phyloP scores from a whole-genome alignment of 495 filamentous ascomycete genomes.

The Amphirosellinia nigrospora region DNA sequence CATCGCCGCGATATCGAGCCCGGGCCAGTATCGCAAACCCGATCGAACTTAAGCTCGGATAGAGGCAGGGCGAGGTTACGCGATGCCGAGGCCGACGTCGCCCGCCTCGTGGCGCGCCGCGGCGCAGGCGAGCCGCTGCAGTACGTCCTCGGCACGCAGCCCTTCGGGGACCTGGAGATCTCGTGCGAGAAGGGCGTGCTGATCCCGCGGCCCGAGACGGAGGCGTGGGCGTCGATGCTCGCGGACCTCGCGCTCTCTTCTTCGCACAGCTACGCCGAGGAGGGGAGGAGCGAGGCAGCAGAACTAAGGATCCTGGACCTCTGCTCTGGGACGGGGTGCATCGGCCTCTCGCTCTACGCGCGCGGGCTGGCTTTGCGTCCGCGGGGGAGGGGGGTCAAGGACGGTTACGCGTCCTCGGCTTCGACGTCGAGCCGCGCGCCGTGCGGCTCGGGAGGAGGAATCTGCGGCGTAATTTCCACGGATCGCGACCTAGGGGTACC shows the following conservation, averaged over 20 bases:
- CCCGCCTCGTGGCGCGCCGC: conserved; percentile 47
- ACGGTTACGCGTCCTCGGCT: conserved; percentile 44
- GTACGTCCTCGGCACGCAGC: conserved; percentile 88
- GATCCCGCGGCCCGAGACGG: conserved; percentile 85
- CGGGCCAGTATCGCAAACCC: too few species aligned
- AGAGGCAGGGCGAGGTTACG: background rate
- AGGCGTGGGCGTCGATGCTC: conserved; percentile 67
- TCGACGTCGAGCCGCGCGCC: conserved; percentile 68
- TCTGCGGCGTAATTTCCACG: conserved; percentile 55
- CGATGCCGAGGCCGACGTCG: background rate
- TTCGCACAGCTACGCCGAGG: background rate
- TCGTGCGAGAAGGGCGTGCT: conserved; percentile 75
- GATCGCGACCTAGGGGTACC: background rate
- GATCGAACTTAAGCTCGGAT: background rate
- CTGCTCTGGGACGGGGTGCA: conserved; percentile 91
- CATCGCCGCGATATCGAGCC: background rate
- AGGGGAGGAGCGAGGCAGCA: background rate
- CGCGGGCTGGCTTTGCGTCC: conserved; percentile 30
- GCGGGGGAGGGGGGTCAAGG: background rate
- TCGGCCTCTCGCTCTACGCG: conserved; percentile 73
- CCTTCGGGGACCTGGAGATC: conserved; percentile 86
- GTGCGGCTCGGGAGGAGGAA: conserved; percentile 68
- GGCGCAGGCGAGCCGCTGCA: conserved; percentile 77
- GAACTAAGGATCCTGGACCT: conserved; percentile 75
- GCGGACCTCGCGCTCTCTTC: conserved; percentile 48